These are phyloP conservation scores for Schizosaccharomyces osmophilus DNA, from an alignment of 805 yeast species.

Conservation along the genomic window DNA sequence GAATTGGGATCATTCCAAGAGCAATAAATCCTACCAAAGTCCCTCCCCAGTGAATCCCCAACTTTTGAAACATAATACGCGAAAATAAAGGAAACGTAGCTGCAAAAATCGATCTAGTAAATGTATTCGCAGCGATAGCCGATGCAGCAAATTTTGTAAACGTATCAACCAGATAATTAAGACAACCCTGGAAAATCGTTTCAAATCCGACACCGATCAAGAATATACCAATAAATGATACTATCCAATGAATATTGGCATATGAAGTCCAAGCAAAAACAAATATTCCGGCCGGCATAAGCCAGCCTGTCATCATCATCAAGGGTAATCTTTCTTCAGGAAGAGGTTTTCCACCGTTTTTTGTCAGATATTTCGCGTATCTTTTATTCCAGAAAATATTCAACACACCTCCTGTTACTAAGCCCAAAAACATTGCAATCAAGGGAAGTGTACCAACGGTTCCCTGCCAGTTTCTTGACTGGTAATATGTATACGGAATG, in stretches of 20 bases:
- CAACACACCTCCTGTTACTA: neutral
- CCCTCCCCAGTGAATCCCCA: slow-evolving; percentile 61
- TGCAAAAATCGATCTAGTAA: slow-evolving; percentile 39
- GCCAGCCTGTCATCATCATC: no score
- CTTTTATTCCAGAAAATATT: neutral
- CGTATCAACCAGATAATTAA: slow-evolving; percentile 48
- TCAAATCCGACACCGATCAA: slow-evolving; percentile 46
- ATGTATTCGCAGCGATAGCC: slow-evolving; percentile 46
- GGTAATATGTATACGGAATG: neutral
- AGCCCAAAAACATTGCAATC: neutral
- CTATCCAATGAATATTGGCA: slow-evolving; percentile 47
- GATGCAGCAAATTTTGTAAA: slow-evolving; percentile 50
- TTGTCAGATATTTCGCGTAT: neutral
- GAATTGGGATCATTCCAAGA: slow-evolving; percentile 47
- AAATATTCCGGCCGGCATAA: no score
- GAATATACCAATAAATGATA: slow-evolving; percentile 23
- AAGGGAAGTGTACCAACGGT: neutral
- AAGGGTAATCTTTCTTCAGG: slow-evolving; percentile 54
- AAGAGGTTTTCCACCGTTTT: neutral
- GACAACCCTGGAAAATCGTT: slow-evolving; percentile 39
- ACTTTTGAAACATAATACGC: slow-evolving; percentile 33
- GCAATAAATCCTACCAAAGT: slow-evolving; percentile 38
- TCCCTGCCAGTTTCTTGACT: neutral
- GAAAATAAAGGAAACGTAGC: slow-evolving; percentile 49
- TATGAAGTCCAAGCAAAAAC: no score